Conservation (phyloP, 805 yeast species). For the Sungouiozyma intestinalis region DNA sequence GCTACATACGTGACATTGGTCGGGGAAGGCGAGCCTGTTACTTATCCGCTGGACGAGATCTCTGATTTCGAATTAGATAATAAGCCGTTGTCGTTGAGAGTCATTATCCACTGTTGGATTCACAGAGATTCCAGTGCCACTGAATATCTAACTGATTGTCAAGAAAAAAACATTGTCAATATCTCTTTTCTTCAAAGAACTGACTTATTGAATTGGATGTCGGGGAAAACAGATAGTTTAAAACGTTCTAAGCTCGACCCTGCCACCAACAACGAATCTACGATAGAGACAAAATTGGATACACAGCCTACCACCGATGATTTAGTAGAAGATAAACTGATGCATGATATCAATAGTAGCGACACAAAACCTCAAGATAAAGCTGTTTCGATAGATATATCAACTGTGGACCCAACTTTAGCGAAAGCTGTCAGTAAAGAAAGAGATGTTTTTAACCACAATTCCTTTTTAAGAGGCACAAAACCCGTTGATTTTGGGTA, state of each 20-base stretch:
- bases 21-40: constrained; percentile 10
- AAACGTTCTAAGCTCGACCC: not conserved
- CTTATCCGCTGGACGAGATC: constrained; percentile 32
- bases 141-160: constrained; percentile 70
- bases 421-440: constrained; percentile 30
- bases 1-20: constrained; percentile 27
- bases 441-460: constrained; percentile 45
- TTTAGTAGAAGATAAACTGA: not conserved
- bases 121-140: constrained; percentile 65
- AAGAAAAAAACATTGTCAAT: constrained; percentile 49
- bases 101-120: constrained; percentile 69
- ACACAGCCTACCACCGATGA: not conserved
- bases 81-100: constrained; percentile 40
- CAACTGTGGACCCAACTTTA: constrained; percentile 28
- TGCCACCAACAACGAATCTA: constrained; percentile 1
- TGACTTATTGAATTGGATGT: constrained; percentile 73
- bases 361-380: not conserved
- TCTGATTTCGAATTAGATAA: constrained; percentile 50
- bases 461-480: constrained; percentile 52
- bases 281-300: no score
- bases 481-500: constrained; percentile 59
- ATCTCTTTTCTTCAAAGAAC: constrained; percentile 78
- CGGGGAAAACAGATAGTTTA: constrained; percentile 48
- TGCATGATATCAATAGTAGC: not conserved
- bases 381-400: not conserved